Base-by-base conservation (phyloP, 345 rosid species). In the Cardamine chenopodiifolia region DNA sequence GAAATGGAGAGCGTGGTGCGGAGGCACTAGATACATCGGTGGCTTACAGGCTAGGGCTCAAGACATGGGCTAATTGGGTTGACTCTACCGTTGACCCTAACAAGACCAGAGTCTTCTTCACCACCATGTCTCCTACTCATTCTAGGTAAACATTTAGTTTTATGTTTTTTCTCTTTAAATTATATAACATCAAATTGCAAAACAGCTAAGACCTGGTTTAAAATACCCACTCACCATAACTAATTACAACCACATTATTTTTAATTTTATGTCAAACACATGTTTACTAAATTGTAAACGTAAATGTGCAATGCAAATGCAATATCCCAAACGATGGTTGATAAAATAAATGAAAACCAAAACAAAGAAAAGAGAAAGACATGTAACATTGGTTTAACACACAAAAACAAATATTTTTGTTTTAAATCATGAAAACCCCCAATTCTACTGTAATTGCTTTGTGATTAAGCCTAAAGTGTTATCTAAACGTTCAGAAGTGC, bases 41-140 rank as follows among this genome's bases (percentile, higher is more conserved):
- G 17, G 98, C 98, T 48, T 95, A 92, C 55, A 67, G 77, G 57
- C 61, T 92, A 49, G 96, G 83, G 10, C 70, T 95, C 78, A 89
- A 80, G 74, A 92, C 98, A 13, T 92, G 98, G 99, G 92, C 98
- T 7, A 88, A 89, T 65, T 95, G 99, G 98, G 82, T 92, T 2
- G 98, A 95, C 53, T 84, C 91, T 25, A 89, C 78, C 26, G 72
- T 92, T 32, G 88, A 92, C 80, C 81, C 96, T 39, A 92, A 88
- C 84, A 84, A 78, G 14, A 92, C 98, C 22, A 83, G 79, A 42
- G 91, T 90, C 68, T 92, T 95, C 82, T 95, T 95, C 87, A 85
- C 82, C 9, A 89, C 97, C 14, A 90, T 87, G 97, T 90, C 98
- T 18, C 92, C 99, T 26, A 85, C 91, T 3, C 98, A 95, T 73